Evolutionary conservation across 139 green algal genomes (phyloP).

Genomic region (Closterium sp.): DNA sequence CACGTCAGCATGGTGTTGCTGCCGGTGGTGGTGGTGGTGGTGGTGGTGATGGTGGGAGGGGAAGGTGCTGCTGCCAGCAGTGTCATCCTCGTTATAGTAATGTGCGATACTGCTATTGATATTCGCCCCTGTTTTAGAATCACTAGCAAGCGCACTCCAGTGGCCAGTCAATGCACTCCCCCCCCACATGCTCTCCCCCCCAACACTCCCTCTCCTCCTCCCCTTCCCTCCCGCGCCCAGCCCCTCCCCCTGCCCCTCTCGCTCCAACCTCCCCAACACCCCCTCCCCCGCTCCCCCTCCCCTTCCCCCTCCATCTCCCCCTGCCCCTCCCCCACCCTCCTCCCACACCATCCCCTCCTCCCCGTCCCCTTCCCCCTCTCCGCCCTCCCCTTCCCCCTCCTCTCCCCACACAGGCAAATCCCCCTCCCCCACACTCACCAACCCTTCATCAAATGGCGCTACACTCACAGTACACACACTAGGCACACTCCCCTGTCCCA

Average conservation of each 20-base stretch:
- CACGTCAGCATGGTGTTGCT: not conserved
- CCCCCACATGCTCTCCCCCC: not conserved
- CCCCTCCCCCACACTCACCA: conserved; percentile 18
- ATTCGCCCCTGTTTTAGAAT: not conserved
- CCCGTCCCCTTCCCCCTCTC: not conserved
- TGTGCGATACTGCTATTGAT: not conserved
- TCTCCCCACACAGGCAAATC: not conserved
- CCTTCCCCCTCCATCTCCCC: not conserved
- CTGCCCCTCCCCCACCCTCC: not conserved
- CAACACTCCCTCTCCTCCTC: not conserved
- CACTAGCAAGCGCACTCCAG: not conserved
- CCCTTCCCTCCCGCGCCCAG: not conserved
- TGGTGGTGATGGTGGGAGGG: not conserved
- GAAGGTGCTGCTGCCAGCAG: not conserved
- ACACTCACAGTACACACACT: conserved; percentile 68
- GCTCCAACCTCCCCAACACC: not conserved
- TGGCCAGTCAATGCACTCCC: not conserved
- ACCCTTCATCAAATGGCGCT: conserved; percentile 31
- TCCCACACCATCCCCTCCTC: not conserved
- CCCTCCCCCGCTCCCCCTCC: not conserved
- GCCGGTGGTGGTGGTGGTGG: not conserved
- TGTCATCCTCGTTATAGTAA: not conserved
- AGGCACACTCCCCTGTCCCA: conserved; percentile 58
- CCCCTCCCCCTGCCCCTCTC: not conserved
- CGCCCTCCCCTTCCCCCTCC: conserved; percentile 5